phyloP scores from a whole-genome alignment of 257 asterid species.

The Solanum bukasovii region DNA sequence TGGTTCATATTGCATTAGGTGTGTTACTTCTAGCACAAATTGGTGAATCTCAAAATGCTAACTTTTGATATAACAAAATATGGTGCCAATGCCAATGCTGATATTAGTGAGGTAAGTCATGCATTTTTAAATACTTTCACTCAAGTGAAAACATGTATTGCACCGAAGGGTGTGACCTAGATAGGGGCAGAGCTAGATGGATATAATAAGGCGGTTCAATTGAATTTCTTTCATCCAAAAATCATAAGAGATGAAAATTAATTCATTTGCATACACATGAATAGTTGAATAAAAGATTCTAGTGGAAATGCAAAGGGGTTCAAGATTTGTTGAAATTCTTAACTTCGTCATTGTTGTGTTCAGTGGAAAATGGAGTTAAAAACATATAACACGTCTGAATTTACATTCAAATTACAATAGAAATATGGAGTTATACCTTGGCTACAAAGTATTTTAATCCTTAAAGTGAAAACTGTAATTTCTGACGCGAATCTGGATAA shows the following conservation, averaged over 20 bases:
- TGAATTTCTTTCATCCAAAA: background rate
- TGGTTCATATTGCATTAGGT: background rate
- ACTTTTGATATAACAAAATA: background rate
- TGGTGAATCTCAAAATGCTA: background rate
- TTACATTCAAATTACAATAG: background rate
- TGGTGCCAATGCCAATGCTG: constrained; percentile 1
- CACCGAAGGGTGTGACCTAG: background rate
- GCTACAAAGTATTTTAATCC: background rate
- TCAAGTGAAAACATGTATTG: background rate
- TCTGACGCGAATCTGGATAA: background rate
- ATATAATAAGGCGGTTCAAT: background rate
- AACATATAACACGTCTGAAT: background rate
- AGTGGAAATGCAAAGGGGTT: background rate
- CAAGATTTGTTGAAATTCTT: background rate
- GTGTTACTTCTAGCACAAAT: background rate
- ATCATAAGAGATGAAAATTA: background rate
- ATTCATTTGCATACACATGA: background rate
- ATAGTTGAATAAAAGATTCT: background rate
- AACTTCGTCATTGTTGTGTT: background rate
- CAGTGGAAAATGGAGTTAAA: background rate
- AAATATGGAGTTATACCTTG: background rate
- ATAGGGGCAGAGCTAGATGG: background rate
- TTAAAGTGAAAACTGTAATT: background rate
- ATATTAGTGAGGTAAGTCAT: background rate
- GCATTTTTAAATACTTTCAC: background rate